These are phyloP conservation scores for Pyrus bretschneideri DNA, from an alignment of 306 rosid species.

Conservation along the genomic window DNA sequence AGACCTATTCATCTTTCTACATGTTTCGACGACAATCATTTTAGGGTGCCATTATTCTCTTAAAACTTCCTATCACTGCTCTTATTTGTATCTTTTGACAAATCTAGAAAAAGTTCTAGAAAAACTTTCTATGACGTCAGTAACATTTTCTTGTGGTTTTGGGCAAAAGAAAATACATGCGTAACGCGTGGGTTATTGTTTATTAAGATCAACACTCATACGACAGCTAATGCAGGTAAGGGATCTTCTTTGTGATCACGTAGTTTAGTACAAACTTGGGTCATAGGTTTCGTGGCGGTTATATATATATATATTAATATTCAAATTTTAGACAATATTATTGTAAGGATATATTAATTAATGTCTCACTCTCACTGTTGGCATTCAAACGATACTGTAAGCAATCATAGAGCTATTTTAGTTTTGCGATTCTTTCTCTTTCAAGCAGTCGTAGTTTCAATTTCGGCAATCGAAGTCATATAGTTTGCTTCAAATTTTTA, in stretches of 20 bases:
- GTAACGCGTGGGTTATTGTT: not conserved
- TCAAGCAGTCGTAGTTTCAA: too few species aligned
- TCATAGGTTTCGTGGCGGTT: not conserved
- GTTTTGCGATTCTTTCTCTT: too few species aligned
- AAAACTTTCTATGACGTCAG: not conserved
- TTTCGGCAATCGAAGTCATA: too few species aligned
- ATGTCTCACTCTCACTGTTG: not conserved
- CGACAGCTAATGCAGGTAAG: not conserved
- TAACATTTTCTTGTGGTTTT: not conserved
- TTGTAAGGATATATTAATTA: not conserved
- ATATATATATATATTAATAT: too few species aligned
- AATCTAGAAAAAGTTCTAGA: too few species aligned
- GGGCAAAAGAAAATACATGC: not conserved
- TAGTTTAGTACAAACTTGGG: too few species aligned
- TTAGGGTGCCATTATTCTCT: too few species aligned
- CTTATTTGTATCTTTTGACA: not conserved
- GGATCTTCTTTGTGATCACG: not conserved
- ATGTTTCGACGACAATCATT: too few species aligned
- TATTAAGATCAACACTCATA: not conserved
- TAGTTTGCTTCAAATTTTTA: too few species aligned
- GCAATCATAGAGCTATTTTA: too few species aligned
- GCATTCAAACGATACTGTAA: not conserved
- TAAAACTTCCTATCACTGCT: not conserved
- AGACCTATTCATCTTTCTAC: too few species aligned
- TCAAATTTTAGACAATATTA: not conserved